Base-by-base conservation (phyloP, 371 early-diverging fungal species). In the Apophysomyces trapeziformis region DNA sequence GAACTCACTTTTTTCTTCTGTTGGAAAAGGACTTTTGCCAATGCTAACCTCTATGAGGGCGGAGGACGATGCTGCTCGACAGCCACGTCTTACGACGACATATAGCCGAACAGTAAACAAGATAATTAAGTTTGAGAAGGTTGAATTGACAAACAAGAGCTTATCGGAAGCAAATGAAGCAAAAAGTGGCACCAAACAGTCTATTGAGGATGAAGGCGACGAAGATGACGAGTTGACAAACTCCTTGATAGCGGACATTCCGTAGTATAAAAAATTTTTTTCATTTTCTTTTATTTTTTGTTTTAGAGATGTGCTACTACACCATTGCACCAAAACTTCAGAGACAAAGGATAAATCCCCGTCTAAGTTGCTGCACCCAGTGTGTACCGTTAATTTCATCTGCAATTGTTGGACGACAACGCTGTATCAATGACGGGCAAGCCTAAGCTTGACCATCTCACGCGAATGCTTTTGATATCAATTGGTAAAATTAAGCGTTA, bases 391-490 rank as follows among this genome's bases (percentile, higher is more conserved):
- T 37, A 16, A 18, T 21, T 37, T 43, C 36, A 45, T 67, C 67
- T 67, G 43, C 67, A 67, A 67, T 67, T 67, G 61, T 67, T 57
- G 50, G 67, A 67, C 67, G 62, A 57, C 56, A 46, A 61, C 67
- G 62, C 39, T 67, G 67, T 57, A 39, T 67, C 67, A 61, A 57
- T 5, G 67, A 67, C 54, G 61, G 21, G 0, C 54, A 50, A 62
- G 58, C 38, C n/a, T 45, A 38, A 43, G 32, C 32, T 62, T 46
- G 21, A 50, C 21, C 21, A 61, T 67, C 67, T 67, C 67, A 67
- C 67, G 61, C 62, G 67, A 61, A 67, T 61, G 67, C 67, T 67
- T 67, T 67, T 67, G 38, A 41, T 79, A 83, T 50, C 63, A 79
- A 77, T 71, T 69, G 82, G 46, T 81, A 82, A 18, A 50, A 18